Base-by-base conservation (phyloP, 345 rosid genomes). In the Populus deltoides region DNA sequence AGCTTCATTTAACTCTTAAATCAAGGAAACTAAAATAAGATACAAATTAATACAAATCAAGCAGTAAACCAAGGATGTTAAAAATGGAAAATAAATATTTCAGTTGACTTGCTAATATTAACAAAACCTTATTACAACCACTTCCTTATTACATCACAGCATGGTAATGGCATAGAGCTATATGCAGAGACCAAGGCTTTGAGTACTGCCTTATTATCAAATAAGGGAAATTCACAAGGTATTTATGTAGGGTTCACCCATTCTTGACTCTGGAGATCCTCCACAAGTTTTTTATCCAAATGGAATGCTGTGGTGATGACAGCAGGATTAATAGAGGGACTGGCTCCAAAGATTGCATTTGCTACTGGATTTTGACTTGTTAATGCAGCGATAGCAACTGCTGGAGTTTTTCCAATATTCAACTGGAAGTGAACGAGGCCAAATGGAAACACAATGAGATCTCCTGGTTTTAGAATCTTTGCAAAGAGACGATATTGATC, bases 291-390 rank as follows among this genome's bases (percentile, higher is more conserved):
- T 41, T 31, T 39, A 57, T 80, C 68, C 43, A 80, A 20, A 25
- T 61, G 71, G 72, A 80, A 80, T 15, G 68, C 79, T 71, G 66
- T 80, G 55, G 61, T 41, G 24, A 75, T 76, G 27, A 80, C 68
- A 16, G 76, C 72, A 63, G 76, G 73, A 8, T 70, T 51, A 24
- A 73, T 57, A 0, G 77, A 45, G 20, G 77, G 43, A 8, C 67
- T 24, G 0, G 77, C 5, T 16, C 73, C 77, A 27, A 79, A 73
- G 10, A 31, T 24, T 16, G 77, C 77, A 27, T 73, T 72, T 0
- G 81, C 76, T 17, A 73, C 43, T 3, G 76, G 83, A 22, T 80
- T 73, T 27, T 80, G 78, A 53, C 78, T 74, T 39, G 36, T 80
- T 24, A 80, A 63, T 17, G 55, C 22, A 45, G 71, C 78, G 45